Percentiles rank a stretch among this genome's conserved stretches.
phyloP scores from a whole-genome alignment of 768 basidiomycete species.

The Termitomyces sp. region DNA sequence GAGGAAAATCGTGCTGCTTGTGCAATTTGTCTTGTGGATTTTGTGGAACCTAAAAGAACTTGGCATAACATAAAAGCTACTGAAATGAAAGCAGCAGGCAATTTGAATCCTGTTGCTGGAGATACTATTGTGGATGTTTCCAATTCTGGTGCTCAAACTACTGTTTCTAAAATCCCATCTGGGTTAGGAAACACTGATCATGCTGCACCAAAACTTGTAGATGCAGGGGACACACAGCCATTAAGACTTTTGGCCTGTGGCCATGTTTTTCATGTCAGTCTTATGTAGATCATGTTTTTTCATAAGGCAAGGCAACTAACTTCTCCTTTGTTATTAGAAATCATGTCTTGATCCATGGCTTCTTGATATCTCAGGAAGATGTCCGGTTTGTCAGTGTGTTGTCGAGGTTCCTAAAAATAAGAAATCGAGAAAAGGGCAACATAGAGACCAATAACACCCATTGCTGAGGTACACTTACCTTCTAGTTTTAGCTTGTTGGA shows the following conservation, averaged over 20 bases:
- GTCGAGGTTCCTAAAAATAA: constrained; percentile 49
- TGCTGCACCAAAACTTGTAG: constrained; percentile 43
- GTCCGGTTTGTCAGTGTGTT: constrained; percentile 80
- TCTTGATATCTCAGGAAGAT: constrained; percentile 78
- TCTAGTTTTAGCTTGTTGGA: too few relatives aligned
- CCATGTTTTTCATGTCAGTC: constrained; percentile 86
- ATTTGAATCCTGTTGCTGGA: neutral
- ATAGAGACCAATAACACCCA: too few relatives aligned
- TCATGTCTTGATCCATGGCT: constrained; percentile 91
- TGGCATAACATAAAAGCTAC: constrained; percentile 1
- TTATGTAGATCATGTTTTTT: neutral
- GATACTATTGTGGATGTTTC: constrained; percentile 2
- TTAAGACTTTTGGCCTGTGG: constrained; percentile 74
- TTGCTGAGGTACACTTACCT: too few relatives aligned
- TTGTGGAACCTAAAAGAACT: constrained; percentile 62
- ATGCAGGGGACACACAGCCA: constrained; percentile 75
- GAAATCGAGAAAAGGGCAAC: constrained; percentile 5
- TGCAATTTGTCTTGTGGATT: constrained; percentile 83
- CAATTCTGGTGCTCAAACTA: constrained; percentile 3
- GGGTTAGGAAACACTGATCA: neutral
- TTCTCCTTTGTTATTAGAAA: constrained; percentile 55
- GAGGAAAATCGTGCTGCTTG: constrained; percentile 83
- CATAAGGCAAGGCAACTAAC: neutral
- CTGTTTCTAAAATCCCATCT: neutral
- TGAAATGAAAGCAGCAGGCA: neutral